Percentiles rank a stretch among this genome's conserved stretches.
These are phyloP conservation scores for Mucor lusitanicus DNA, from an alignment of 371 early-diverging fungal species.

Conservation along the genomic window DNA sequence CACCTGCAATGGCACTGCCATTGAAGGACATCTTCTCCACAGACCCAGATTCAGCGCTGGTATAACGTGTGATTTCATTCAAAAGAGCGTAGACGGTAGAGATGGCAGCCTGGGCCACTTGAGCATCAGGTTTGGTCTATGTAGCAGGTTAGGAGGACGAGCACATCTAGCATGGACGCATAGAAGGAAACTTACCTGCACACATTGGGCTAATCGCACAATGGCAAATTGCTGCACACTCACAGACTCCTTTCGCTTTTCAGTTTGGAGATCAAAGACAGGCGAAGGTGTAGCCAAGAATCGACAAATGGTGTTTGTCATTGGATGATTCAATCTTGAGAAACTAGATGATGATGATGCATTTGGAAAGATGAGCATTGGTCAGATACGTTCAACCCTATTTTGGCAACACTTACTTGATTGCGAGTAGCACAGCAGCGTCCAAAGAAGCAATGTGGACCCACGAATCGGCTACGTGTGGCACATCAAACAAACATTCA, in stretches of 20 bases:
- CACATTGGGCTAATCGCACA: constrained; percentile 55
- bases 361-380: not conserved
- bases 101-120: constrained; percentile 48
- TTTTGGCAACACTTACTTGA: constrained; percentile 45
- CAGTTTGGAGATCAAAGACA: constrained; percentile 50
- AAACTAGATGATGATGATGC: constrained; percentile 42
- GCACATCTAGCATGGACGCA: too few species aligned
- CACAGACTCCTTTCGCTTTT: constrained; percentile 17
- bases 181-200: constrained; percentile 48
- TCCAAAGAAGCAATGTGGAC: constrained; percentile 63
- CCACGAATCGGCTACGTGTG: constrained; percentile 54
- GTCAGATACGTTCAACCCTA: not conserved
- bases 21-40: constrained; percentile 15
- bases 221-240: constrained; percentile 60
- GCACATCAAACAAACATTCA: constrained; percentile 54
- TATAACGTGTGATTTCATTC: constrained; percentile 55
- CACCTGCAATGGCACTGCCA: constrained; percentile 20
- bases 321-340: constrained; percentile 47
- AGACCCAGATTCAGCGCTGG: constrained; percentile 21
- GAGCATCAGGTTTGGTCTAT: constrained; percentile 39
- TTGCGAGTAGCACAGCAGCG: constrained; percentile 57
- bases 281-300: constrained; percentile 67
- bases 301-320: constrained; percentile 58
- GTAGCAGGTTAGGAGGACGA: too few species aligned
- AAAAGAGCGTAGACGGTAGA: constrained; percentile 60